Evolutionary conservation across 2,329 filamentous ascomycete genomes (phyloP).

Genomic region (Monosporascus cannonballus): DNA sequence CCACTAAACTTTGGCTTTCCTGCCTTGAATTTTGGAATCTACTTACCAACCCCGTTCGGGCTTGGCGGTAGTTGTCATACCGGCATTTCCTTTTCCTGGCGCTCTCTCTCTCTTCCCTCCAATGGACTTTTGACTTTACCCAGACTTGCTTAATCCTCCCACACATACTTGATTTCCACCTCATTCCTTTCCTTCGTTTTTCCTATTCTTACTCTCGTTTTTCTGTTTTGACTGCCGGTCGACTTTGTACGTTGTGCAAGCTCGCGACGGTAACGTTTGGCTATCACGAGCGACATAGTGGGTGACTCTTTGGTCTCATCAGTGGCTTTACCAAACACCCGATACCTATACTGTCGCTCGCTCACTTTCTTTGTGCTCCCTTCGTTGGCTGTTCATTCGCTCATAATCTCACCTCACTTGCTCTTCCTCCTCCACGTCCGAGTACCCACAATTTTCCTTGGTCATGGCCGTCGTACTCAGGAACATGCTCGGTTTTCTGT

Average conservation of each 20-base stretch:
- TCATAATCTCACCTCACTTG: background rate
- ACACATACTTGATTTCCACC: background rate
- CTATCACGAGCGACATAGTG: background rate
- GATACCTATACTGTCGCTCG: background rate
- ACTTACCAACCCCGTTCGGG: background rate
- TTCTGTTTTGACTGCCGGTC: slow-evolving; percentile 7
- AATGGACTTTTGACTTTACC: background rate
- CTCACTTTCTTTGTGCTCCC: background rate
- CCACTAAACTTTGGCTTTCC: background rate
- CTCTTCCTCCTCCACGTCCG: background rate
- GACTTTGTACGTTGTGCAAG: slow-evolving; percentile 4
- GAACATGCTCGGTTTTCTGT: background rate
- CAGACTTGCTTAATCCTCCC: background rate
- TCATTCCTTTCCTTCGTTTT: background rate
- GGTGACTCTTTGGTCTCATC: background rate
- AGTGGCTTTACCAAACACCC: background rate
- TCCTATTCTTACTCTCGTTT: slow-evolving; percentile 1
- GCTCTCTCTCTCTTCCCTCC: no score
- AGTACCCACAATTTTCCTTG: background rate
- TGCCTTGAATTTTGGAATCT: background rate
- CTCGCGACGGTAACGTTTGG: background rate
- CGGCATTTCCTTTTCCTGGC: no score
- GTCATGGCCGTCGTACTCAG: background rate
- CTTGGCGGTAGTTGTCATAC: background rate
- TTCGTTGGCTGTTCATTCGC: background rate